These are phyloP conservation scores for Ogataea corticis DNA, from an alignment of 805 yeast species.

Conservation along the genomic window DNA sequence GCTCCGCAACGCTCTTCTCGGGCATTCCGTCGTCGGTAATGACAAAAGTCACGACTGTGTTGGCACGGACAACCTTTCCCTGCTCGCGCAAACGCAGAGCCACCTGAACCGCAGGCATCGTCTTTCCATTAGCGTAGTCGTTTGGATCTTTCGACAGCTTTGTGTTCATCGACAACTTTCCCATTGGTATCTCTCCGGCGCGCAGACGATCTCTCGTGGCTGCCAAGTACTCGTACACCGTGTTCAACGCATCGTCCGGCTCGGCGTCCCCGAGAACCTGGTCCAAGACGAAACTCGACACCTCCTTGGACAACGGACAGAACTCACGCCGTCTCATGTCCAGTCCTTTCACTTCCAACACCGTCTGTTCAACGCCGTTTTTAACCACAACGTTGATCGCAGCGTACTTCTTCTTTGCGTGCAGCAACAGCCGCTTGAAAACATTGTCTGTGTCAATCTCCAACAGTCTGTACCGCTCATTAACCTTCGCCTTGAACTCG, in stretches of 20 bases:
- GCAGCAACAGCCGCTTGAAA: constrained; percentile 78
- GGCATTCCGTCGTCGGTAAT: constrained; percentile 51
- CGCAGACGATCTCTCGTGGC: constrained; percentile 57
- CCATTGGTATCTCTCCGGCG: constrained; percentile 59
- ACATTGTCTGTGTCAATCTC: constrained; percentile 96
- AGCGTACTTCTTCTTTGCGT: constrained; percentile 97
- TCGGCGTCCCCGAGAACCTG: constrained; percentile 72
- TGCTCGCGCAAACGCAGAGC: constrained; percentile 78
- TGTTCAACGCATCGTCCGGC: constrained; percentile 71
- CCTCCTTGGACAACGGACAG: constrained; percentile 88
- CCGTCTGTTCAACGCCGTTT: constrained; percentile 55
- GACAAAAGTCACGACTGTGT: constrained; percentile 85
- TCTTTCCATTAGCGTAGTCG: constrained; percentile 76
- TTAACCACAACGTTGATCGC: constrained; percentile 63
- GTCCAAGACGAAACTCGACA: constrained; percentile 72
- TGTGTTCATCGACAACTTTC: constrained; percentile 79
- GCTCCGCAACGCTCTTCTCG: constrained; percentile 57
- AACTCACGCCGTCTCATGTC: constrained; percentile 97
- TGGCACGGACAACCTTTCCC: constrained; percentile 86
- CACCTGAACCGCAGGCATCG: constrained; percentile 86
- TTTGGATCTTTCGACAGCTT: constrained; percentile 85
- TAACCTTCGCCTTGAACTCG: constrained; percentile 80
- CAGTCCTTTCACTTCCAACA: constrained; percentile 89
- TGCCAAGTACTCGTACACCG: constrained; percentile 71
- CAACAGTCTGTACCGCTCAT: constrained; percentile 80